phyloP scores from a whole-genome alignment of 2,329 filamentous ascomycete genomes.

The Alternaria incomplexa region DNA sequence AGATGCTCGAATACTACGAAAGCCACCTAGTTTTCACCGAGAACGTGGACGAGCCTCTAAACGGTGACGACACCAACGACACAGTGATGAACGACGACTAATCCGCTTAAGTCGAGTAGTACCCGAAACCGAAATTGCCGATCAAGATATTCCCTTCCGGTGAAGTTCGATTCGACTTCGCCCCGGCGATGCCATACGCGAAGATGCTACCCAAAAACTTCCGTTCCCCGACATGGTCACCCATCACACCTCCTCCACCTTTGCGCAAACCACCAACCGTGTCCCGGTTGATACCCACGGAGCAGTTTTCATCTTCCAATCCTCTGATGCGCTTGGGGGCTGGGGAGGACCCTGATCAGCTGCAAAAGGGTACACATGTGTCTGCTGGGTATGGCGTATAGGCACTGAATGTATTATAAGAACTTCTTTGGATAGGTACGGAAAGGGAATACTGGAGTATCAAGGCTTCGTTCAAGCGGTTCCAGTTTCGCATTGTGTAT shows the following conservation, averaged over 20 bases:
- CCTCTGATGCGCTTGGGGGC: background rate
- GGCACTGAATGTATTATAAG: background rate
- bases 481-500: background rate
- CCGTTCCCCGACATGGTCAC: background rate
- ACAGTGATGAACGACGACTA: conserved; percentile 8
- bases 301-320: background rate
- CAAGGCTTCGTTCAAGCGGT: background rate
- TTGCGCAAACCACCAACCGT: background rate
- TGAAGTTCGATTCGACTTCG: background rate
- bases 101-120: conserved; percentile 7
- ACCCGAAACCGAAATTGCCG: background rate
- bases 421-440: background rate
- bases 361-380: background rate
- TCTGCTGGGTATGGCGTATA: background rate
- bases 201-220: background rate
- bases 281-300: background rate
- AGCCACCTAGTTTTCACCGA: conserved; percentile 50
- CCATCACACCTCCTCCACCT: background rate
- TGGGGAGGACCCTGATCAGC: background rate
- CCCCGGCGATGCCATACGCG: background rate
- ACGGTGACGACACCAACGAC: conserved; percentile 18
- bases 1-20: conserved; percentile 59
- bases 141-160: background rate
- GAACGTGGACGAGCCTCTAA: conserved; percentile 9
- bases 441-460: background rate